Evolutionary conservation across 1,284 basidiomycete genomes (phyloP), one percentile per base, ranked within the genome.

Genomic region (Malassezia obtusa): DNA sequence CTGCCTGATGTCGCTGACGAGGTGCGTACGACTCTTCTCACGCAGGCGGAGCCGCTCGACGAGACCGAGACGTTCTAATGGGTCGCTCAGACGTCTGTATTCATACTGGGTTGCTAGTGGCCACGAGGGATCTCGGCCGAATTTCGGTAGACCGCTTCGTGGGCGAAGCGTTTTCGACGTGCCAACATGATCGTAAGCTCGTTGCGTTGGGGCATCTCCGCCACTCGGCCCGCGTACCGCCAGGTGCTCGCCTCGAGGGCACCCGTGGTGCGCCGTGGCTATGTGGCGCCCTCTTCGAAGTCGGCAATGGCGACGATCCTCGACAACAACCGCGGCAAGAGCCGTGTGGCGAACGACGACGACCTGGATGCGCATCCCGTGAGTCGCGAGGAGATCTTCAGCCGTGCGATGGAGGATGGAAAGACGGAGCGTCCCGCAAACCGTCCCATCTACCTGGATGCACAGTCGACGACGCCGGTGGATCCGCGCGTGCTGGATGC

Each of bases 401-500:
- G 33, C 14, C 32, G 28, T 19, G 48, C 44, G 21, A 19, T 45
- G 7, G 44, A 39, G 11, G 24, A 17, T 5, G 31, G n/a, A 4
- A 22, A 21, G 11, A 50, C 51, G 45, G 46, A 56, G 39, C 47
- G 60, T 17, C 59, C 58, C 1, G 61, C 71, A 0, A 64, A 64
- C 26, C 62, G 71, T 22, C 71, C 71, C 21, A 73, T 73, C 49
- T 73, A 73, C 44, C 61, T 73, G 24, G 71, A 73, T 44, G 71
- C 71, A 5, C 71, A 73, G 54, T 60, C 94, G 6, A 99, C 94
- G 2, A 96, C 94, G 5, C 94, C 94, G 17, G 84, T 95, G 58
- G 94, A 99, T 75, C 94, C 94, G 26, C 84, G 94, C 55, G 94
- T 98, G 4, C 80, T 98, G 53, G 94, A 98, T 76, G 84, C 87